Evolutionary conservation across 306 rosid species (phyloP), one percentile per base, ranked within the genome.

Genomic region (Citrullus colocynthis): DNA sequence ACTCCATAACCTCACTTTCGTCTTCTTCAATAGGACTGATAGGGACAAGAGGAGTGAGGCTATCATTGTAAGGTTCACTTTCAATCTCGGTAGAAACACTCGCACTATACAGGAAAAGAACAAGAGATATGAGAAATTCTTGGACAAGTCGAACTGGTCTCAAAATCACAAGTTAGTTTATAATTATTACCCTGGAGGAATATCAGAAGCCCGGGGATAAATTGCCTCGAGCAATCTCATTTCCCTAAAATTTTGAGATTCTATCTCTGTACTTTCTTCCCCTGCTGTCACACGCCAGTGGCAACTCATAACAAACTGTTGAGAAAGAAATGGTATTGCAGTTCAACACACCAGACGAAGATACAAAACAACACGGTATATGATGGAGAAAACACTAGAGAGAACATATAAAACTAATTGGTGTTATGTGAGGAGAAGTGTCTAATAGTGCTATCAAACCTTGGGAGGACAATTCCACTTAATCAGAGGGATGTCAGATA

Each of bases 221-320:
- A 85, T 62, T 15, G 93, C 91, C 88, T 89, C 97, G 7, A 89
- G 90, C 80, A 84, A 88, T 78, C 81, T 79, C 81, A 44, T 42
- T 83, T 84, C 92, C 78, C 97, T 86, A 17, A 45, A 52, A 49
- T 78, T 87, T 71, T 91, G 88, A 76, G 74, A 48, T 36, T 74
- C 28, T 62, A 59, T 78, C 78, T 91, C 98, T 36, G 21, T 74
- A 63, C 98, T 91, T 65, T 89, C 88, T 76, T 91, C 93, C 17
- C 98, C 98, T 6, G 90, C 87, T 0, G 74, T 92, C 21, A 93
- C 87, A 6, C 8, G 20, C 98, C 97, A 93, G 57, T 78, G 10
- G 45, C 24, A 5, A 65, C 75, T 78, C 76, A 80, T 18, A 52
- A 63, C 72, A 86, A 89, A 32, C 97, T 93, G 87, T 57, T 48